A percentile compares a stretch with the other conserved stretches of the same genome.
Evolutionary conservation across 75 land plant species (phyloP).

Genomic region (Selaginella moellendorffii): DNA sequence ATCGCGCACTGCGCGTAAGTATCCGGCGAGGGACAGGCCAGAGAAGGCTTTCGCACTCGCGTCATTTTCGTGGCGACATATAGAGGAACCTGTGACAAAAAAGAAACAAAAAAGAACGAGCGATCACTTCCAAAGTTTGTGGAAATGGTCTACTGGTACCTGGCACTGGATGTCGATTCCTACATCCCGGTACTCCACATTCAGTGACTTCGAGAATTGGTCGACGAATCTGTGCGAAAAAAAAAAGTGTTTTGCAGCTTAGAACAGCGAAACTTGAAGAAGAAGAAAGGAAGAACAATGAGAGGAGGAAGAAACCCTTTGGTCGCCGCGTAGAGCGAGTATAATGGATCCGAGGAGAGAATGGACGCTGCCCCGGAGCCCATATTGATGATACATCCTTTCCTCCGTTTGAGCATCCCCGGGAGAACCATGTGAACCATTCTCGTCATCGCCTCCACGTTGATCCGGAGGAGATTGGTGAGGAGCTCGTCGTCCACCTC

Average conservation of each 20-base stretch:
- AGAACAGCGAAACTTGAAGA: not conserved
- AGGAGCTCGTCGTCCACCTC: not conserved
- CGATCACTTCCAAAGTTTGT: no score
- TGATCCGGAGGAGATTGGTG: not conserved
- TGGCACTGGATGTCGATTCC: not conserved
- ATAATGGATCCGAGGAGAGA: not conserved
- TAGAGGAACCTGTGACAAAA: constrained; percentile 76
- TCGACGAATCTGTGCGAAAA: not conserved
- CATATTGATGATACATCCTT: not conserved
- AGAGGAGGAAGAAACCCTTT: not conserved
- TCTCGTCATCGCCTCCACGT: not conserved
- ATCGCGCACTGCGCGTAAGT: constrained; percentile 43
- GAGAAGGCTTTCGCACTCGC: constrained; percentile 45
- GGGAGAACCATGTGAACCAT: not conserved
- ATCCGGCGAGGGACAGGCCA: constrained; percentile 52
- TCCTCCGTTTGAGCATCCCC: not conserved
- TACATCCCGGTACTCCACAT: not conserved
- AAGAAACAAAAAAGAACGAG: not conserved
- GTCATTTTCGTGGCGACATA: constrained; percentile 86
- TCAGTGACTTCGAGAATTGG: not conserved
- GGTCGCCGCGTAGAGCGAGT: not conserved
- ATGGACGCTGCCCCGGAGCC: not conserved
- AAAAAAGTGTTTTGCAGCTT: not conserved
- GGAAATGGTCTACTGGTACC: no score
- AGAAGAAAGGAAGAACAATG: not conserved